Evolutionary conservation across 2,329 filamentous ascomycete genomes (phyloP).

Genomic region (Pyricularia sp.): DNA sequence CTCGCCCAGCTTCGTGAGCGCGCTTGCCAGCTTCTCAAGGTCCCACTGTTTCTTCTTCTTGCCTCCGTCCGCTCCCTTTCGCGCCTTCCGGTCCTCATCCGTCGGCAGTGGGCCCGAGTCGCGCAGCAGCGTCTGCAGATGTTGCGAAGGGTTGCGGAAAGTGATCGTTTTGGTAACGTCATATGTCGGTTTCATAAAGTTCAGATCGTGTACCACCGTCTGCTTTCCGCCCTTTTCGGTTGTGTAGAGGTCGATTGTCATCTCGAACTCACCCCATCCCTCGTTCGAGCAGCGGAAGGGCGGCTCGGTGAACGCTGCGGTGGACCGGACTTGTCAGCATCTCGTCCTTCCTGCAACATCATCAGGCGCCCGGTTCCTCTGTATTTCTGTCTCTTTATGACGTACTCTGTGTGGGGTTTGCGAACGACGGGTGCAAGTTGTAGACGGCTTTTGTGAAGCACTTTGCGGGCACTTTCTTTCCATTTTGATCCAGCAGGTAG

Average conservation of each 20-base stretch:
- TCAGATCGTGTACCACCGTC: slow-evolving; percentile 76
- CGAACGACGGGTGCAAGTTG: slow-evolving; percentile 89
- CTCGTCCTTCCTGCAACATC: neutral
- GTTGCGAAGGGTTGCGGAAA: slow-evolving; percentile 89
- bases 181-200: slow-evolving; percentile 76
- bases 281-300: slow-evolving; percentile 89
- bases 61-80: slow-evolving; percentile 54
- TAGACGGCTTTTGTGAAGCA: slow-evolving; percentile 91
- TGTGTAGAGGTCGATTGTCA: slow-evolving; percentile 74
- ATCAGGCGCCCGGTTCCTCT: neutral
- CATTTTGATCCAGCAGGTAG: slow-evolving; percentile 74
- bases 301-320: slow-evolving; percentile 65
- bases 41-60: slow-evolving; percentile 74
- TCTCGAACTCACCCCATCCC: slow-evolving; percentile 98
- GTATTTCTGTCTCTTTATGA: neutral
- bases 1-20: slow-evolving; percentile 78
- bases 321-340: neutral
- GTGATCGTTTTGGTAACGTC: slow-evolving; percentile 71
- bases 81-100: slow-evolving; percentile 55
- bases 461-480: slow-evolving; percentile 71
- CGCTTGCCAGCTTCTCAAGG: slow-evolving; percentile 95
- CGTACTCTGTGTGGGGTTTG: slow-evolving; percentile 72
- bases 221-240: slow-evolving; percentile 81
- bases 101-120: slow-evolving; percentile 81
- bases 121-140: slow-evolving; percentile 67